phyloP scores from a whole-genome alignment of 1,284 basidiomycete species.

The Ganoderma lucidum region DNA sequence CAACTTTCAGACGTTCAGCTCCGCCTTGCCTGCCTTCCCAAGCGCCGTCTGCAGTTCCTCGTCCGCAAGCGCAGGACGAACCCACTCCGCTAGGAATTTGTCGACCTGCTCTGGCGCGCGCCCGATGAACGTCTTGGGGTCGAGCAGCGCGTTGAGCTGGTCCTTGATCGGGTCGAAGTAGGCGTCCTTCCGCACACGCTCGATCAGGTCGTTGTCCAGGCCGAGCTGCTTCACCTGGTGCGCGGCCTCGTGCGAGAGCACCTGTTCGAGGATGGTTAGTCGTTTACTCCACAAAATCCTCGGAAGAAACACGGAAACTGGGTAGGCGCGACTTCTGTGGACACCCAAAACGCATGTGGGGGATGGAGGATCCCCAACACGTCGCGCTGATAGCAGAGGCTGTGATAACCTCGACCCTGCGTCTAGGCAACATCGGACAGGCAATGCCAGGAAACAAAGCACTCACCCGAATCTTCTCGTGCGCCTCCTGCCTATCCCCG shows the following conservation, averaged over 20 bases:
- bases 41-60: conserved; percentile 71
- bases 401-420: too few relatives aligned
- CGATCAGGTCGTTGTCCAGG: conserved; percentile 95
- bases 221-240: conserved; percentile 96
- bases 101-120: conserved; percentile 96
- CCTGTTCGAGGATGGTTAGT: conserved; percentile 46
- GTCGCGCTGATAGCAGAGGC: too few relatives aligned
- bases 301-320: conserved; percentile 5
- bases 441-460: conserved; percentile 16
- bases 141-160: conserved; percentile 74
- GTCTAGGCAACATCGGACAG: not conserved
- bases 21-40: conserved; percentile 44
- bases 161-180: conserved; percentile 72
- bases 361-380: not conserved
- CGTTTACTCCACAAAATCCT: not conserved
- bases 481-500: conserved; percentile 96
- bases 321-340: not conserved
- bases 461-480: conserved; percentile 92
- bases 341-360: not conserved
- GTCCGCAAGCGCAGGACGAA: conserved; percentile 83
- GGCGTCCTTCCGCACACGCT: conserved; percentile 75
- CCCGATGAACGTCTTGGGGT: conserved; percentile 89
- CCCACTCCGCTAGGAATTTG: conserved; percentile 88
- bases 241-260: conserved; percentile 95
- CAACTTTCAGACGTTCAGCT: conserved; percentile 43